These are phyloP conservation scores for Fimicolochytrium jonesii DNA, from an alignment of 192 early-diverging fungal genomes.

Conservation along the genomic window DNA sequence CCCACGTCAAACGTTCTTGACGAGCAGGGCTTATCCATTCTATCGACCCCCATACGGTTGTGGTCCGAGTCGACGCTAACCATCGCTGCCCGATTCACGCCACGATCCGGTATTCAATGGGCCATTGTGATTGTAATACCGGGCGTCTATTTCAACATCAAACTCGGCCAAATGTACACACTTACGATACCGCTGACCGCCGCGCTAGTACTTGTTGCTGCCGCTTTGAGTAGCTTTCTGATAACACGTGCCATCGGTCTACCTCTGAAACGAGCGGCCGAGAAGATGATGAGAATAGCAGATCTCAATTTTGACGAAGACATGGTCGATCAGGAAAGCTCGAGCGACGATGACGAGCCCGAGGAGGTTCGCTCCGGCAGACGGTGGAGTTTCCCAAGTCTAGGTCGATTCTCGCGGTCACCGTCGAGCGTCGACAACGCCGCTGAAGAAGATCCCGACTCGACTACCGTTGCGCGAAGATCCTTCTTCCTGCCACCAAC, in stretches of 20 bases:
- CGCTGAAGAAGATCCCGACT: neutral
- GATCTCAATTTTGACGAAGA: slow-evolving; percentile 33
- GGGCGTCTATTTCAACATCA: slow-evolving; percentile 9
- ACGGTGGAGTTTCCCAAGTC: too few species aligned
- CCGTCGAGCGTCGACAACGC: too few species aligned
- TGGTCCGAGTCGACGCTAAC: slow-evolving; percentile 10
- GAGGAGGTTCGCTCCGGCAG: too few species aligned
- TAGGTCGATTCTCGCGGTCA: too few species aligned
- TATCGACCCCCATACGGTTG: slow-evolving; percentile 1
- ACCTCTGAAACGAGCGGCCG: slow-evolving; percentile 23
- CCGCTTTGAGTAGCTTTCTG: slow-evolving; percentile 17
- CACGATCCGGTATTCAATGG: slow-evolving; percentile 10
- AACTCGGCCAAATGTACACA: slow-evolving; percentile 15
- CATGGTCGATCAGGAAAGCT: neutral
- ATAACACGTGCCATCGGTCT: slow-evolving; percentile 25
- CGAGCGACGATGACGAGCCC: too few species aligned
- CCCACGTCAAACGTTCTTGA: neutral
- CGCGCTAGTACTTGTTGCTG: slow-evolving; percentile 11
- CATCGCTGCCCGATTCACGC: slow-evolving; percentile 9
- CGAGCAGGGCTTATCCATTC: neutral
- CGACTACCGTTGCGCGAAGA: slow-evolving; percentile 1
- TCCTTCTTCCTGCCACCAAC: slow-evolving; percentile 13
- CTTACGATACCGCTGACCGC: slow-evolving; percentile 21
- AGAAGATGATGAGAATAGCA: slow-evolving; percentile 27
- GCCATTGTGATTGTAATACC: slow-evolving; percentile 19